phyloP scores from a whole-genome alignment of 441 rosid genomes.

The Iberis amara region DNA sequence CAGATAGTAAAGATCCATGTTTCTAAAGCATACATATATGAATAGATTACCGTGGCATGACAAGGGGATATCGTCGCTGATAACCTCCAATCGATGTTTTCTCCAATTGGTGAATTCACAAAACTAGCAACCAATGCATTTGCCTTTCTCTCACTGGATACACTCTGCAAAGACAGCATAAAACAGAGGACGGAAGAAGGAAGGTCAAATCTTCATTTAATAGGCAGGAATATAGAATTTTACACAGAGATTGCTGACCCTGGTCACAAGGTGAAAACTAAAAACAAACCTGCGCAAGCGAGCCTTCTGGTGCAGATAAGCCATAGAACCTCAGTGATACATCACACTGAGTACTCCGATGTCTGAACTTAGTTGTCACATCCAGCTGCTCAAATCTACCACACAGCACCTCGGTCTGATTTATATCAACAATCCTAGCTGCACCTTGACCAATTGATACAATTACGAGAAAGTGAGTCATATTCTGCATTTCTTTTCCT shows the following conservation, averaged over 20 bases:
- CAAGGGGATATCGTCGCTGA: constrained; percentile 96
- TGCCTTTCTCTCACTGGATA: constrained; percentile 80
- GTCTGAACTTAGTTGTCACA: constrained; percentile 70
- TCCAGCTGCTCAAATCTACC: constrained; percentile 92
- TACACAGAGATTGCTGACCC: constrained; percentile 10
- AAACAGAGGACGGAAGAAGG: not conserved
- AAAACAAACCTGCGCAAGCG: constrained; percentile 89
- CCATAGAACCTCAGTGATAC: constrained; percentile 83
- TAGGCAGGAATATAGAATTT: constrained; percentile 9
- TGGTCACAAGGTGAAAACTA: constrained; percentile 1
- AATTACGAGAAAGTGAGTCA: constrained; percentile 69
- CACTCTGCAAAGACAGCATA: constrained; percentile 59
- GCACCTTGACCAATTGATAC: constrained; percentile 85
- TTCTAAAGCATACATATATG: constrained; percentile 15
- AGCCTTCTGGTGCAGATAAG: constrained; percentile 95
- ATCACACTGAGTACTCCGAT: constrained; percentile 71
- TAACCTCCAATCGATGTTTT: constrained; percentile 92
- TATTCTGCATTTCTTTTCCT: constrained; percentile 81
- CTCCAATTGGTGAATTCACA: constrained; percentile 76
- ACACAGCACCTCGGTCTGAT: constrained; percentile 74
- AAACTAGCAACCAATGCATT: constrained; percentile 91
- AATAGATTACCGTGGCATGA: constrained; percentile 81
- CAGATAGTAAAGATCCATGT: not conserved
- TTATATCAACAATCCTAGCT: constrained; percentile 66
- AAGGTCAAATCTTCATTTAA: constrained; percentile 25